Evolutionary conservation across 2,329 filamentous ascomycete genomes (phyloP), one percentile per base, ranked within the genome.

Genomic region (Ophiosphaerella korrae): DNA sequence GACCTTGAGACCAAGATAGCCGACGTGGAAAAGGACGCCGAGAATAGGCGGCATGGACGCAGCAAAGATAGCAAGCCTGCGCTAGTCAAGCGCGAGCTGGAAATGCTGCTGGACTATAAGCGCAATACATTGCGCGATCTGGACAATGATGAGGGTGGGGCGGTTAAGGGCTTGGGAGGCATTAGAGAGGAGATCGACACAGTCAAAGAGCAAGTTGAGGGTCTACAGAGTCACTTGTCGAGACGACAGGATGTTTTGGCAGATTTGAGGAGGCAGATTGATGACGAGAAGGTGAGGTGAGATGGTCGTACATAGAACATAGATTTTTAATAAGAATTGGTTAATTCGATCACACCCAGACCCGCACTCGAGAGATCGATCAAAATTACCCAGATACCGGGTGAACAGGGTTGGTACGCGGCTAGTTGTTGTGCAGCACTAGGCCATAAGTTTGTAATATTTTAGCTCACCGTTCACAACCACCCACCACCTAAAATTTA

Each of bases 21-120:
- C 32, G 87, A 88, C 51, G 88, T 96, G 1, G 92, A 95, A 75
- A 82, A 86, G 50, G 84, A 86, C 37, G 86, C 87, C 0, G 83
- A 84, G 53, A 81, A 84, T 50, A 81, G 80, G 40, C 67, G 75
- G 73, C 80, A 73, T 64, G 78, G 68, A 66, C 82, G 82, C 60
- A 84, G 81, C 63, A 85, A 83, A 77, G 81, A 92, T 39, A 88
- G 85, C 21, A 95, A 92, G 76, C 93, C 93, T 37, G 90, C 92
- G 33, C 81, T 99, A 35, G 90, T 97, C 49, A 97, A 97, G 82
- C 83, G 92, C 57, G 94, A 99, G 77, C 80, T 97, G 40, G 91
- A 97, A 74, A 90, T 96, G 77, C 76, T 99, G 74, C 80, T 99
- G 37, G 94, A 99, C 69, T 97, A 96, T 75, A 99, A 99, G 84